Evolutionary conservation across 2,329 filamentous ascomycete genomes (phyloP), one percentile per base, ranked within the genome.

Genomic region (Ophiostoma sp.): DNA sequence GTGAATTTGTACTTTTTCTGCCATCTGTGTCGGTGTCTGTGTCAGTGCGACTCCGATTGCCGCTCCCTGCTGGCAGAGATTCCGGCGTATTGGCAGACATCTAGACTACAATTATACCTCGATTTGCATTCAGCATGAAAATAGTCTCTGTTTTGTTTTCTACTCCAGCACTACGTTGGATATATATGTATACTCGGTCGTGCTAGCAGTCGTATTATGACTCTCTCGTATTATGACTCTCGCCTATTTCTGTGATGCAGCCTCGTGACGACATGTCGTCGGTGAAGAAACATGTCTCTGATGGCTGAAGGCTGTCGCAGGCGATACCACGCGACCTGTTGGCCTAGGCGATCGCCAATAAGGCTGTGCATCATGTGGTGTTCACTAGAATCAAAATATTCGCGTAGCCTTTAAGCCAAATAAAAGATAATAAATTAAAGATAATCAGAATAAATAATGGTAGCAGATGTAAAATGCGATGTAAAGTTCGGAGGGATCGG

Each of bases 321-420:
- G 27, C n/a, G 49, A n/a, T 55, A 18, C 49, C 49, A 55, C 49
- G 49, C 49, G 49, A 55, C 49, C 49, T 55, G 49, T n/a, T 18
- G 27, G 12, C 27, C 49, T 55, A 55, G 49, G 49, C 49, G 49
- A 55, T 55, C 49, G 49, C 49, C 49, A 55, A 27, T 27, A 27
- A 27, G 49, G 49, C 49, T 55, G 49, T 55, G 27, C 49, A 55
- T 55, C 49, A 55, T 55, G 49, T 55, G 49, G 49, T 27, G 2
- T 27, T 27, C 27, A 27, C 27, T 27, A 1, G 27, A 27, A 2
- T 27, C 27, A 27, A 2, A 27, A 27, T 27, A 27, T 27, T 27
- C 27, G 27, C 27, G 27, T 27, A 2, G 27, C 27, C 2, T 27
- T 27, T 27, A 27, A 27, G 27, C 27, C 27, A 2, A 27, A 27